Evolutionary conservation across 2,329 filamentous ascomycete species (phyloP).

Genomic region (Sporothrix dimorphospora): DNA sequence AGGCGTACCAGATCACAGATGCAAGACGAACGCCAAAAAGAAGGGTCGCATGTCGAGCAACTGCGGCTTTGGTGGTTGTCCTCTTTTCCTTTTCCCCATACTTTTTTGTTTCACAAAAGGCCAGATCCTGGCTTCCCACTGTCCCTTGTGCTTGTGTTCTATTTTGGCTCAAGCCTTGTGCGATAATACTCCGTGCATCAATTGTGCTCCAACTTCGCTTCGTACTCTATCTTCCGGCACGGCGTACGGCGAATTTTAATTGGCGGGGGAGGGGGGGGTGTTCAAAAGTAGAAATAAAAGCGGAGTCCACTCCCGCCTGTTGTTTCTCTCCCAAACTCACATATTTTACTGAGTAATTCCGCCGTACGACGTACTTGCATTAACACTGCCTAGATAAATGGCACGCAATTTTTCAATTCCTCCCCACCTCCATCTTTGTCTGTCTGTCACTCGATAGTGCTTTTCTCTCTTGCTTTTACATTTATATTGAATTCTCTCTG

Average conservation of each 20-base stretch:
- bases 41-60: not conserved
- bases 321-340: not conserved
- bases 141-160: not conserved
- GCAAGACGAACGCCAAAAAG: not conserved
- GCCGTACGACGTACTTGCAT: not conserved
- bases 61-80: not conserved
- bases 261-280: not conserved
- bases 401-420: not conserved
- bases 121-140: not conserved
- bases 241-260: not conserved
- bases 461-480: too few relatives aligned
- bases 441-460: not conserved
- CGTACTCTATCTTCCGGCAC: not conserved
- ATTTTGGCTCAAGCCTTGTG: not conserved
- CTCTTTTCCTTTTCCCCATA: not conserved
- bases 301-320: not conserved
- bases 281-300: not conserved
- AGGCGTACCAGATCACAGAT: not conserved
- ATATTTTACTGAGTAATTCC: not conserved
- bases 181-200: not conserved
- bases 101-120: not conserved
- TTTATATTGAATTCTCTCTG: too few relatives aligned
- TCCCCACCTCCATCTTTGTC: not conserved
- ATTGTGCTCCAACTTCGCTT: not conserved
- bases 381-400: not conserved